Evolutionary conservation across 2,329 filamentous ascomycete species (phyloP).

Genomic region (Fusarium austroafricanum): DNA sequence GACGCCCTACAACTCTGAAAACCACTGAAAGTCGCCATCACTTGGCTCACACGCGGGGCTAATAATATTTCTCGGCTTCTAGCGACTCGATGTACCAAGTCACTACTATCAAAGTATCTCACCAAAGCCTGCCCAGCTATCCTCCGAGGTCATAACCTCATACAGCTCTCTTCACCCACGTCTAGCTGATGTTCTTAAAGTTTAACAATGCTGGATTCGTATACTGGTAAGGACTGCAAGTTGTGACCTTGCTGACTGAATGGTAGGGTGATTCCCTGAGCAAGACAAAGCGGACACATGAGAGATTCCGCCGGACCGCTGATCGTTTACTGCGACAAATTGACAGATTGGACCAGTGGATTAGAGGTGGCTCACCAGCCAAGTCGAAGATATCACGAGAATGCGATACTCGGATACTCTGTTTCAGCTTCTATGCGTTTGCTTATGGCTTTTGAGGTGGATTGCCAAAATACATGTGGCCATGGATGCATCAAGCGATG

Average conservation of each 20-base stretch:
- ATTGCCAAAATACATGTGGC: neutral
- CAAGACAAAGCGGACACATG: neutral
- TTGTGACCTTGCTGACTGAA: constrained; percentile 28
- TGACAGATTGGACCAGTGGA: neutral
- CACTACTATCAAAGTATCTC: neutral
- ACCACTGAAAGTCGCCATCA: constrained; percentile 21
- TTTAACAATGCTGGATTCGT: neutral
- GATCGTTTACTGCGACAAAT: neutral
- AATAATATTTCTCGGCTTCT: neutral
- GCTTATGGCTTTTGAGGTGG: neutral
- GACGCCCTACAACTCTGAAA: constrained; percentile 41
- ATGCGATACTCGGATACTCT: neutral
- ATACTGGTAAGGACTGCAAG: constrained; percentile 36
- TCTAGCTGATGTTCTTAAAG: neutral
- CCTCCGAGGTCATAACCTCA: neutral
- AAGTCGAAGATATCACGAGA: neutral
- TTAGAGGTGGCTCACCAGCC: neutral
- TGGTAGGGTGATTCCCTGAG: constrained; percentile 13
- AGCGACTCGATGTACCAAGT: neutral
- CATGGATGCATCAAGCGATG: constrained; percentile 33
- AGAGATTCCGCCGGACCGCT: neutral
- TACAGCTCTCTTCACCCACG: neutral
- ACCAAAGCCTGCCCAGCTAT: neutral
- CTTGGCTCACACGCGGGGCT: neutral
- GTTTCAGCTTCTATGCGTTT: neutral